Evolutionary conservation across 495 filamentous ascomycete species (phyloP).

Genomic region (Aspergillus mulundensis): DNA sequence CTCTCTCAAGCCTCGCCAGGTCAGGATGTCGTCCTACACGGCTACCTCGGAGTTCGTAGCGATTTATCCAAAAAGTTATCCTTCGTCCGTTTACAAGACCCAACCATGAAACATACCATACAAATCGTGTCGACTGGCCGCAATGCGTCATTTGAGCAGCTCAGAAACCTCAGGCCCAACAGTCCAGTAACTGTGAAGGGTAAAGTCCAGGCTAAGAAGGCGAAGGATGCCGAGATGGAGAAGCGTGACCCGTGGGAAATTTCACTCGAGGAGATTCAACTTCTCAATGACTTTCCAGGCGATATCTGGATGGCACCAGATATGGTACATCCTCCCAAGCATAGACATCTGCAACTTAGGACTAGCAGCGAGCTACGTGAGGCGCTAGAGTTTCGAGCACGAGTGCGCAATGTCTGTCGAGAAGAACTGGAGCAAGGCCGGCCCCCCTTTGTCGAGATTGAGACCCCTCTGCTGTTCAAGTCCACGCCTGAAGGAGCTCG

Average conservation of each 20-base stretch:
- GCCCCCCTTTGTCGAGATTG: constrained; percentile 68
- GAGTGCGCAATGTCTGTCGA: constrained; percentile 48
- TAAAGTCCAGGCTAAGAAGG: constrained; percentile 42
- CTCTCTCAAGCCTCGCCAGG: constrained; percentile 36
- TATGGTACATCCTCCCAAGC: constrained; percentile 65
- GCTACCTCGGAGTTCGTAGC: constrained; percentile 62
- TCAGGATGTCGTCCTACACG: constrained; percentile 58
- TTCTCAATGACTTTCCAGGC: constrained; percentile 71
- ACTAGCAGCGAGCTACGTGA: constrained; percentile 58
- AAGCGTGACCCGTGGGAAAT: constrained; percentile 52
- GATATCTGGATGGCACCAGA: constrained; percentile 70
- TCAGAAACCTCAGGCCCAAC: constrained; percentile 46
- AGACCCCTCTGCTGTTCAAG: constrained; percentile 94
- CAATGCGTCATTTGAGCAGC: constrained; percentile 34
- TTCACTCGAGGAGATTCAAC: constrained; percentile 56
- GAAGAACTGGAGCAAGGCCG: constrained; percentile 41
- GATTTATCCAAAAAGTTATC: constrained; percentile 62
- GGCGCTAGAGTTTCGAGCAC: constrained; percentile 57
- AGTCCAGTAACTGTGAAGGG: constrained; percentile 53
- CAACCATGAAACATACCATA: constrained; percentile 43
- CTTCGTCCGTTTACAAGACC: constrained; percentile 60
- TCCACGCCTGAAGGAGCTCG: constrained; percentile 94
- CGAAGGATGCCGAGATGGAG: constrained; percentile 23
- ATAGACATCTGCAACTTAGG: constrained; percentile 82
- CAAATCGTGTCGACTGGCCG: constrained; percentile 52